phyloP scores from a whole-genome alignment of 768 basidiomycete genomes.

The Chalciporus chontae region DNA sequence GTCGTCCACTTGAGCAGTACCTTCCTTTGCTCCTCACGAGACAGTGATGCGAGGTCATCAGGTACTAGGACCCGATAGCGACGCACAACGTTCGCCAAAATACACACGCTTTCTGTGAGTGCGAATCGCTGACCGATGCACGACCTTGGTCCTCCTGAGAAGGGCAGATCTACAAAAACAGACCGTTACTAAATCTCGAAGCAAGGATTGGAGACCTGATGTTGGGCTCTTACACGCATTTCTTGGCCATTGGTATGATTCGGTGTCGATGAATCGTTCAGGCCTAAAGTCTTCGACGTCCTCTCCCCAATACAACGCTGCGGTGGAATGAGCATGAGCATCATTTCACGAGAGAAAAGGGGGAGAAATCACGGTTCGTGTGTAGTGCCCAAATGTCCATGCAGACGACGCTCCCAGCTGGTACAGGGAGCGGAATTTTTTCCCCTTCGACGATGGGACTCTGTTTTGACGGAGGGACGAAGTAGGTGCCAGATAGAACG shows the following conservation, averaged over 20 bases:
- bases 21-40: slow-evolving; percentile 33
- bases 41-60: slow-evolving; percentile 27
- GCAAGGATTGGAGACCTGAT: background rate
- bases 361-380: slow-evolving; percentile 39
- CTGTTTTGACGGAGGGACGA: slow-evolving; percentile 25
- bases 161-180: slow-evolving; percentile 35
- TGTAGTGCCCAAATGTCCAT: slow-evolving; percentile 44
- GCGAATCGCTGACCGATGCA: slow-evolving; percentile 53
- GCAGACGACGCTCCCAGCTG: slow-evolving; percentile 36
- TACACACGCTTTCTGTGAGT: slow-evolving; percentile 37
- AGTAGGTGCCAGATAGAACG: slow-evolving; percentile 32
- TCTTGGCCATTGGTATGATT: slow-evolving; percentile 48
- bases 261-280: slow-evolving; percentile 49
- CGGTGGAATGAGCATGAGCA: background rate
- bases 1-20: slow-evolving; percentile 36
- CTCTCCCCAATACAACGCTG: slow-evolving; percentile 49
- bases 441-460: slow-evolving; percentile 19
- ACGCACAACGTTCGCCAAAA: slow-evolving; percentile 42
- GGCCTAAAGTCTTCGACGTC: slow-evolving; percentile 45
- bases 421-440: slow-evolving; percentile 34
- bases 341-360: background rate
- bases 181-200: background rate
- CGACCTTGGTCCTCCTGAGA: slow-evolving; percentile 42
- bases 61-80: slow-evolving; percentile 41
- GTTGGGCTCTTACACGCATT: slow-evolving; percentile 39